Conservation (phyloP, 495 filamentous ascomycete genomes). For the Penicillium longicatenatum region DNA sequence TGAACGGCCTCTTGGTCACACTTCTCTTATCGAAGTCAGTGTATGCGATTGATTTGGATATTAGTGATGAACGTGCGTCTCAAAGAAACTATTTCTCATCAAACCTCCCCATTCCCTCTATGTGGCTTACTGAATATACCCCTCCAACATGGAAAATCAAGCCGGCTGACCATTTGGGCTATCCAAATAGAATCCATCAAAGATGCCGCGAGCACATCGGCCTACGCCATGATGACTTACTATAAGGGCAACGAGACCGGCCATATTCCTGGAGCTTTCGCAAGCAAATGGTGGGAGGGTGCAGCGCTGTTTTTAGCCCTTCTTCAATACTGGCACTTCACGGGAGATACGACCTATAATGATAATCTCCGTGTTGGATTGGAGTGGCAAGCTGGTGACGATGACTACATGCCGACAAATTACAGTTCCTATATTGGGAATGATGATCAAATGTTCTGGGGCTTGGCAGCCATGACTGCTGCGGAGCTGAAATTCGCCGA, state of each 20-base stretch:
- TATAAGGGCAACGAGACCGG: slow-evolving; percentile 69
- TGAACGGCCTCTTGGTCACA: slow-evolving; percentile 4
- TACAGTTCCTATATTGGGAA: slow-evolving; percentile 52
- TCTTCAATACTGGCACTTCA: slow-evolving; percentile 59
- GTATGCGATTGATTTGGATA: slow-evolving; percentile 21
- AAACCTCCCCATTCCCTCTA: neutral
- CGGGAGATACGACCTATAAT: slow-evolving; percentile 56
- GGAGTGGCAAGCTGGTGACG: slow-evolving; percentile 47
- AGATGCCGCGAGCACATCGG: slow-evolving; percentile 57
- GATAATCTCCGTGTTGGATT: slow-evolving; percentile 50
- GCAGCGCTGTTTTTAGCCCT: slow-evolving; percentile 59
- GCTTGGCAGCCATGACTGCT: slow-evolving; percentile 55
- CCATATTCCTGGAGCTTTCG: slow-evolving; percentile 59
- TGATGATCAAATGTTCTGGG: slow-evolving; percentile 63
- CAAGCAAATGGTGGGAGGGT: slow-evolving; percentile 76
- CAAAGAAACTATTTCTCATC: neutral
- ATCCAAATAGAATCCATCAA: slow-evolving; percentile 62
- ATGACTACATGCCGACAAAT: slow-evolving; percentile 51
- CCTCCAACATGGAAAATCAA: neutral
- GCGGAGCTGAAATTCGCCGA: slow-evolving; percentile 54
- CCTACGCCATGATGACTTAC: slow-evolving; percentile 67
- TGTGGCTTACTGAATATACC: neutral
- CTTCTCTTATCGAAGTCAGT: slow-evolving; percentile 4
- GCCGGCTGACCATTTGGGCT: neutral
- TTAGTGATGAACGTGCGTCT: slow-evolving; percentile 27